Percentiles rank a stretch among this genome's conserved stretches.
These are phyloP conservation scores for Fibroporia radiculosa DNA, from an alignment of 768 basidiomycete genomes.

Conservation along the genomic window DNA sequence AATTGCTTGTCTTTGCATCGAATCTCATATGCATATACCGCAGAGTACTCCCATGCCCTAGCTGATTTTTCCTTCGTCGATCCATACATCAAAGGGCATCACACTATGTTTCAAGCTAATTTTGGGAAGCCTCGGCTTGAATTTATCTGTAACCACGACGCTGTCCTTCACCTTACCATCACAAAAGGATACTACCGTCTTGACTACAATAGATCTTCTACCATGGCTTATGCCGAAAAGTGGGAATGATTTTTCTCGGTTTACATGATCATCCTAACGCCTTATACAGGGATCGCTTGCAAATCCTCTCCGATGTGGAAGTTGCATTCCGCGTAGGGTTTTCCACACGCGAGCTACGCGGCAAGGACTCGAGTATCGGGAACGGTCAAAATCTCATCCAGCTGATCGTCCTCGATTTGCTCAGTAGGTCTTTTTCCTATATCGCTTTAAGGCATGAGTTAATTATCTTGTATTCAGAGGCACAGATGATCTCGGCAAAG, in stretches of 20 bases:
- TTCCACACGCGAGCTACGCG: constrained; percentile 12
- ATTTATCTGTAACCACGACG: constrained; percentile 28
- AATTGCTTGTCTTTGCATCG: neutral
- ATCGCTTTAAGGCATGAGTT: neutral
- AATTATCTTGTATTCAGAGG: constrained; percentile 8
- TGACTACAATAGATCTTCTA: constrained; percentile 11
- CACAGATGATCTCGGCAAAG: constrained; percentile 4
- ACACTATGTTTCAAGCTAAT: constrained; percentile 13
- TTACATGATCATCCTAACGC: neutral
- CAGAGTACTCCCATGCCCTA: constrained; percentile 16
- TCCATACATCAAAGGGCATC: constrained; percentile 4
- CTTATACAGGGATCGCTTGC: constrained; percentile 7
- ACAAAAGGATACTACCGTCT: constrained; percentile 19
- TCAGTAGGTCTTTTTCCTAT: constrained; percentile 1
- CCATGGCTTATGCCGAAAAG: constrained; percentile 1
- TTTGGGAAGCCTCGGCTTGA: constrained; percentile 21
- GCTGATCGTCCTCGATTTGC: constrained; percentile 15
- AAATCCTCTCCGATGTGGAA: constrained; percentile 8
- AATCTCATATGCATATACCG: neutral
- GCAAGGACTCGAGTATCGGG: constrained; percentile 17
- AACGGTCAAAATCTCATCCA: constrained; percentile 15
- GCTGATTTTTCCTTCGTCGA: constrained; percentile 9
- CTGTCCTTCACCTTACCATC: constrained; percentile 19
- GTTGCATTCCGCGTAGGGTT: constrained; percentile 21
- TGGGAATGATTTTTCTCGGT: neutral